A percentile compares a stretch with the other conserved stretches of the same genome.
Conservation (phyloP, 495 filamentous ascomycete species). For the Aspergillus sclerotiicarbonarius region DNA sequence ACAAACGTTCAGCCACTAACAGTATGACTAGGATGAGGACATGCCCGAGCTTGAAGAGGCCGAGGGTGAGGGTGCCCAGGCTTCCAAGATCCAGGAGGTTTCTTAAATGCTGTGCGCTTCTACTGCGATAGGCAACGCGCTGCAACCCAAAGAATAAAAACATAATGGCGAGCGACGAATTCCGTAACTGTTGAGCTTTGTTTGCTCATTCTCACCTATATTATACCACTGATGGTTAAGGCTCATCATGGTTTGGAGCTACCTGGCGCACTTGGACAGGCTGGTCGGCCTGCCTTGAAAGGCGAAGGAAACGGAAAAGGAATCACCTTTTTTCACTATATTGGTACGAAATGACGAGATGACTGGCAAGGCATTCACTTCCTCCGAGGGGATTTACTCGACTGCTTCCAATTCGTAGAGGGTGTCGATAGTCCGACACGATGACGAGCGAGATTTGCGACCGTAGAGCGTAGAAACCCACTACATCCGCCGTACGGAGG, state of each 20-base stretch:
- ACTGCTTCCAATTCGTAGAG: not conserved
- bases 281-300: not conserved
- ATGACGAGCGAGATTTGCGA: not conserved
- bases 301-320: not conserved
- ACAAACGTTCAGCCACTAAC: constrained; percentile 37
- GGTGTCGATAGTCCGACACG: no score
- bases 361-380: constrained; percentile 3
- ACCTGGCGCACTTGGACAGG: not conserved
- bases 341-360: constrained; percentile 13
- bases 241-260: not conserved
- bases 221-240: not conserved
- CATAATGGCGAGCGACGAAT: not conserved
- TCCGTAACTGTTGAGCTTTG: not conserved
- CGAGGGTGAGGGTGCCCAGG: constrained; percentile 41
- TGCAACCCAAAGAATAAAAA: not conserved
- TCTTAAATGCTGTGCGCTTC: constrained; percentile 35
- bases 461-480: not conserved
- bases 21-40: constrained; percentile 54
- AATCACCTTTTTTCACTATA: constrained; percentile 5
- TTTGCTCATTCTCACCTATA: constrained; percentile 1
- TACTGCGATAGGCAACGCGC: not conserved
- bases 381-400: not conserved
- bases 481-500: not conserved
- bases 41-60: constrained; percentile 60
- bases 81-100: constrained; percentile 58